phyloP scores from a whole-genome alignment of 1,284 basidiomycete species.

The Ceratobasidium sp. region DNA sequence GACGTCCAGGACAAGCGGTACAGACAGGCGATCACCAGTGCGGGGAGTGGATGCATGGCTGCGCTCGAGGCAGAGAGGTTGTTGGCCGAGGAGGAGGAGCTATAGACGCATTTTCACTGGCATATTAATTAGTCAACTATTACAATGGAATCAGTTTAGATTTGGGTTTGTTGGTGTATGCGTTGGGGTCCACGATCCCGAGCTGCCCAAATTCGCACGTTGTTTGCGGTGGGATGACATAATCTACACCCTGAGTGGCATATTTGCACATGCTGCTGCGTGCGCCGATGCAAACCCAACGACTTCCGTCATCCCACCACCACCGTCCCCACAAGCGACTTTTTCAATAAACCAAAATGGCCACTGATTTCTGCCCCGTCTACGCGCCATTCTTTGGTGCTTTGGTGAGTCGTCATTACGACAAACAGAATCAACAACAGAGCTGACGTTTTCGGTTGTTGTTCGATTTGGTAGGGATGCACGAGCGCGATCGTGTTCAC shows the following conservation, averaged over 20 bases:
- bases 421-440: neutral
- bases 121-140: conserved; percentile 3
- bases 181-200: neutral
- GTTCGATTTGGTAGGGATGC: conserved; percentile 72
- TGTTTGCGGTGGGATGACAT: conserved; percentile 14
- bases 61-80: conserved; percentile 93
- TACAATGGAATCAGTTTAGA: neutral
- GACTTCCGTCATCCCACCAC: conserved; percentile 35
- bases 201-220: conserved; percentile 9
- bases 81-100: conserved; percentile 89
- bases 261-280: conserved; percentile 35
- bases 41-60: conserved; percentile 92
- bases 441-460: conserved; percentile 20
- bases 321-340: conserved; percentile 21
- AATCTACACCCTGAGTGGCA: conserved; percentile 30
- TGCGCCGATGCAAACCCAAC: conserved; percentile 15
- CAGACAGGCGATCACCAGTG: conserved; percentile 93
- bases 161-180: neutral
- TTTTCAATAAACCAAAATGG: conserved; percentile 59
- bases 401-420: conserved; percentile 70
- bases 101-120: neutral
- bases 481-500: conserved; percentile 97
- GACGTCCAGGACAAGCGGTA: conserved; percentile 99
- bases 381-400: conserved; percentile 97
- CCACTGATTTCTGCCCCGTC: conserved; percentile 83